Base-by-base conservation (phyloP, 1,139 yeast genomes). In the Scheffersomyces parashehatae region DNA sequence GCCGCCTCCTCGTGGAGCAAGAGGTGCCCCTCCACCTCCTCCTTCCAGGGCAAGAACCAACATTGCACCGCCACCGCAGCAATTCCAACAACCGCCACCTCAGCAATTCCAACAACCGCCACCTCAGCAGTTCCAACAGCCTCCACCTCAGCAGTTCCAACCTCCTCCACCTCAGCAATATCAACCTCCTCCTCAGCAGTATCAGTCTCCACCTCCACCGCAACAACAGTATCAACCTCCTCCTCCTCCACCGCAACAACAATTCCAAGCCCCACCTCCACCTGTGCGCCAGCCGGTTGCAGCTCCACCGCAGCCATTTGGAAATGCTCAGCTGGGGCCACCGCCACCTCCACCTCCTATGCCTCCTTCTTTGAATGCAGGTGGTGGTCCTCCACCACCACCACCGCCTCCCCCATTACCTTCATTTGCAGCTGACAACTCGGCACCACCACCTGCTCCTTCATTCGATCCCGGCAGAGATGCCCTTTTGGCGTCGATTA, bases 401-500 rank as follows among this genome's bases (percentile, higher is more conserved):
- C 64, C 73, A n/a, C 65, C 70, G 6, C 65, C 70, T 3, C 61
- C 69, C 8, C 59, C 56, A 9, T 40, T 64, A 24, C 46, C 49
- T 11, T 37, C 48, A 40, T 14, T 31, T 15, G 48, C 48, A 3
- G 49, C 43, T 5, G 26, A 20, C 26, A 20, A 20, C 26, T 32
- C 53, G 0, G 40, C 52, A 3, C 47, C 49, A 4, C 49, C 59
- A 2, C 56, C 64, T n/a, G 59, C 65, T 3, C 58, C 59, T 1
- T 53, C 74, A 1, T 79, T 75, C 1, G 89, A 77, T 51, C 68
- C 73, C 1, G 83, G 83, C 0, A 75, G 96, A 55, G 96, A 88
- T 62, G 96, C 96, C 0, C 75, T 93, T 37, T 68, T 93, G 46
- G 89, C 96, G 0, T 88, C 97, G 0, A 93, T 91, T 53, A 77